phyloP scores from a whole-genome alignment of 2,329 filamentous ascomycete genomes.

The Nemania sp. region DNA sequence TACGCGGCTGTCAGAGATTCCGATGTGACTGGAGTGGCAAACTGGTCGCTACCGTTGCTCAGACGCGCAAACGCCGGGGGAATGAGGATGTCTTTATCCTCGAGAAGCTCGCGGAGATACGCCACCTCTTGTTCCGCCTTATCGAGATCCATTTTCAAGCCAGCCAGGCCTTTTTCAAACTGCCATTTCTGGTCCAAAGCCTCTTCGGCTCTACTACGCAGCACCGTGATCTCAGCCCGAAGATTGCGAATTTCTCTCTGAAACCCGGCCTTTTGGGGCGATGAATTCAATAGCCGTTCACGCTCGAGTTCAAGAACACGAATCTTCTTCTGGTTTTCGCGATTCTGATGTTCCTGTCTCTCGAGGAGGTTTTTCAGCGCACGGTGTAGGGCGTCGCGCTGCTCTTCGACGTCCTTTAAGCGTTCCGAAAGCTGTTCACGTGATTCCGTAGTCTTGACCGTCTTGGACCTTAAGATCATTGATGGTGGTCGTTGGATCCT shows the following conservation, averaged over 20 bases:
- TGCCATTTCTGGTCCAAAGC: conserved; percentile 96
- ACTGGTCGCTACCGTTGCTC: conserved; percentile 47
- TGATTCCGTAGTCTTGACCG: conserved; percentile 61
- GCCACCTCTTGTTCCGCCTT: conserved; percentile 91
- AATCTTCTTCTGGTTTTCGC: conserved; percentile 82
- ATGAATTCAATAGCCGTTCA: conserved; percentile 69
- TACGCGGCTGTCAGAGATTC: conserved; percentile 76
- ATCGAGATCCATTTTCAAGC: conserved; percentile 95
- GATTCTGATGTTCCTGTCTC: conserved; percentile 82
- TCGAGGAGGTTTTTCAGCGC: conserved; percentile 84
- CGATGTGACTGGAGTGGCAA: conserved; percentile 62
- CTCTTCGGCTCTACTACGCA: conserved; percentile 88
- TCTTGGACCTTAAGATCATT: conserved; percentile 63
- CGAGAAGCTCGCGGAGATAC: conserved; percentile 76
- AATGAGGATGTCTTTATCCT: conserved; percentile 80
- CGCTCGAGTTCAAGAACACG: conserved; percentile 77
- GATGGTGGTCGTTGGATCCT: conserved; percentile 47
- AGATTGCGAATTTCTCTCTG: conserved; percentile 80
- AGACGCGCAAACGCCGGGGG: conserved; percentile 61
- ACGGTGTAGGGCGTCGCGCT: conserved; percentile 88
- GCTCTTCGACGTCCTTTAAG: conserved; percentile 89
- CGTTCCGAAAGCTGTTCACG: conserved; percentile 75
- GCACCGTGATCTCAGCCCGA: conserved; percentile 79
- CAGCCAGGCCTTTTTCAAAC: conserved; percentile 85
- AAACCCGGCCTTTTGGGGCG: conserved; percentile 77